These are phyloP conservation scores for Exophiala viscosa DNA, from an alignment of 2,329 filamentous ascomycete genomes.

Conservation along the genomic window DNA sequence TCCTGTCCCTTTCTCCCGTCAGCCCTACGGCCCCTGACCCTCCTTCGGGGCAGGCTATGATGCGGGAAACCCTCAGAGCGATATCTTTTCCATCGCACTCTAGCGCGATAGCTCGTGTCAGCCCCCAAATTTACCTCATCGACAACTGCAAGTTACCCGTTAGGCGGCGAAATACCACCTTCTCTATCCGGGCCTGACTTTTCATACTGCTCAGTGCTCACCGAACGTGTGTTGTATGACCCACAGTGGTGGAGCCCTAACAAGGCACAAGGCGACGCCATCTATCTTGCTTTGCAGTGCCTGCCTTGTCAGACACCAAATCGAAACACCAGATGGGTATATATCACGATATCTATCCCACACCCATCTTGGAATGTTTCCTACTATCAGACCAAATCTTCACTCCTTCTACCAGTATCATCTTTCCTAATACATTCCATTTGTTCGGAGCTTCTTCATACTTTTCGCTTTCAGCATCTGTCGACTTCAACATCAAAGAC, in stretches of 20 bases:
- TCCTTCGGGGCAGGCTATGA: not conserved
- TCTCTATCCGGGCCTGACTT: not conserved
- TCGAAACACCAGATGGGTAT: not conserved
- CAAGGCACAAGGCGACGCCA: too few relatives aligned
- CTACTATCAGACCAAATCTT: not conserved
- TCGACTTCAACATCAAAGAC: not conserved
- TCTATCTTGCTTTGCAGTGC: too few relatives aligned
- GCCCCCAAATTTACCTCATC: slow-evolving; percentile 26
- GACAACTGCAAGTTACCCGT: not conserved
- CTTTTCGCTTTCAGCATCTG: not conserved
- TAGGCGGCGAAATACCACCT: not conserved
- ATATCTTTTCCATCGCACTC: not conserved
- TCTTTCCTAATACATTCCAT: slow-evolving; percentile 8
- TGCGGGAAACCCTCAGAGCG: not conserved
- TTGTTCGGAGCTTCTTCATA: slow-evolving; percentile 8
- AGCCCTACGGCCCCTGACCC: slow-evolving; percentile 13
- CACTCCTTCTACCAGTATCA: slow-evolving; percentile 1
- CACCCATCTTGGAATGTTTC: too few relatives aligned
- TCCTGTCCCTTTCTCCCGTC: slow-evolving; percentile 15
- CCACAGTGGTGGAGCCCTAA: too few relatives aligned
- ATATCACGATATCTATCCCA: slow-evolving; percentile 3
- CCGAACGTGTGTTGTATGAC: too few relatives aligned
- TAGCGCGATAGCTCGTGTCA: slow-evolving; percentile 8
- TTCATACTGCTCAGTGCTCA: not conserved
- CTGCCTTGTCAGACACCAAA: too few relatives aligned